Evolutionary conservation across 495 filamentous ascomycete species (phyloP).

Genomic region (Beverwykella pulmonaria): DNA sequence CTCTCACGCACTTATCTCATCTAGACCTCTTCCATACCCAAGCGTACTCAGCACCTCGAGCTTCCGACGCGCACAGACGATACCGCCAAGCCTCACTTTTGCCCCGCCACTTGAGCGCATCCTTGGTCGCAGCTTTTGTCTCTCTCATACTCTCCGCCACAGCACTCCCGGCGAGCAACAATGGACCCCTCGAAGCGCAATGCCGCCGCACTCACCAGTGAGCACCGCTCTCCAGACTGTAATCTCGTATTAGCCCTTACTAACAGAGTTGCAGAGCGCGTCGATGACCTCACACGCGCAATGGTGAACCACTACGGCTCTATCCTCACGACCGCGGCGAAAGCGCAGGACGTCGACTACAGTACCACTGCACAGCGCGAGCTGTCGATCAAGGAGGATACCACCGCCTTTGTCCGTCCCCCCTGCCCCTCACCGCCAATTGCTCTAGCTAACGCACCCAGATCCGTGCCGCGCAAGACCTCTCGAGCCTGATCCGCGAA

Average conservation of each 20-base stretch:
- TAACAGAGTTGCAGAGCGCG: slow-evolving; percentile 31
- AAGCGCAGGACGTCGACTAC: slow-evolving; percentile 6
- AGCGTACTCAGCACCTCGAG: too few species aligned
- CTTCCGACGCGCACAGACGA: neutral
- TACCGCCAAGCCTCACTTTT: neutral
- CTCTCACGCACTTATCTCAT: too few species aligned
- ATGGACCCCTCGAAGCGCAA: slow-evolving; percentile 34
- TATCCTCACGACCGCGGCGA: slow-evolving; percentile 57
- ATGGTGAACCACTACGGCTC: slow-evolving; percentile 65
- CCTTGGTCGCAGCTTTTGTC: too few species aligned
- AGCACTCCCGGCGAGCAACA: neutral
- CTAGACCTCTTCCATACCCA: too few species aligned
- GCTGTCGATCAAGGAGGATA: slow-evolving; percentile 66
- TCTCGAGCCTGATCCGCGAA: slow-evolving; percentile 62
- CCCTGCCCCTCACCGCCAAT: neutral
- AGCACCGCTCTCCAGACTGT: neutral
- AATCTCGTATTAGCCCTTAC: neutral
- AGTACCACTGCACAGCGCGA: slow-evolving; percentile 58
- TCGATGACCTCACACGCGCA: slow-evolving; percentile 39
- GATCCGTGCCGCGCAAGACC: slow-evolving; percentile 68
- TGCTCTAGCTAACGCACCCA: slow-evolving; percentile 35
- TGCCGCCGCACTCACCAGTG: slow-evolving; percentile 23
- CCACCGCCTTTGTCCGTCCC: slow-evolving; percentile 59
- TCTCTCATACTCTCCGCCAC: neutral
- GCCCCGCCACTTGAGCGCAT: too few species aligned